These are phyloP conservation scores for Trifolium pratense DNA, from an alignment of 306 rosid genomes.

Conservation along the genomic window DNA sequence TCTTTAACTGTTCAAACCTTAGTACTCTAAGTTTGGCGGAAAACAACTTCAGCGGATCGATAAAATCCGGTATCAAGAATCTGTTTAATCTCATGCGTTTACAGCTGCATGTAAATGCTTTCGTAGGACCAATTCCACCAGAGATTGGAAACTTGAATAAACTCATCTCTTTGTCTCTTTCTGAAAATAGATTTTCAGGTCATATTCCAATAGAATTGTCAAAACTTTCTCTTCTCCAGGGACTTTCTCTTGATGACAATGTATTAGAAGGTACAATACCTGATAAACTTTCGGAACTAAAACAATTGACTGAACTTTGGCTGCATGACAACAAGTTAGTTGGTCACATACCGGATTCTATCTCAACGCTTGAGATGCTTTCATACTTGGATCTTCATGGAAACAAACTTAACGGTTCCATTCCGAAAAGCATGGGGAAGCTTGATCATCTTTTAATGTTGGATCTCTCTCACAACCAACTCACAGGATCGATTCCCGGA, in stretches of 20 bases:
- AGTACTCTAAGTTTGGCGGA: slow-evolving; percentile 49
- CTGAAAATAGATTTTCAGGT: slow-evolving; percentile 70
- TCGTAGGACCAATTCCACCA: slow-evolving; percentile 69
- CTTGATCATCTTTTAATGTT: slow-evolving; percentile 53
- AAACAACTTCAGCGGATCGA: slow-evolving; percentile 62
- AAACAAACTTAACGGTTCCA: slow-evolving; percentile 68
- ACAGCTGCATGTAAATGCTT: slow-evolving; percentile 51
- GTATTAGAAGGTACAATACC: slow-evolving; percentile 72
- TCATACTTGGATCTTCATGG: slow-evolving; percentile 67
- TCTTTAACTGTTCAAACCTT: slow-evolving; percentile 75
- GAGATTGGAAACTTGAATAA: slow-evolving; percentile 71
- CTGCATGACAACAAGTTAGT: slow-evolving; percentile 64
- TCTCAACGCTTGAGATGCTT: slow-evolving; percentile 74
- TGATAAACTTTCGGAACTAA: slow-evolving; percentile 57
- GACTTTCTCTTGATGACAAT: slow-evolving; percentile 59
- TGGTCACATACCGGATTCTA: slow-evolving; percentile 72
- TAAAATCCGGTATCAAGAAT: slow-evolving; percentile 66
- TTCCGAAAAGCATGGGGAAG: slow-evolving; percentile 65
- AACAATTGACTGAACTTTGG: slow-evolving; percentile 50
- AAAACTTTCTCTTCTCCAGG: slow-evolving; percentile 74
- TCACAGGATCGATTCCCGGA: slow-evolving; percentile 67
- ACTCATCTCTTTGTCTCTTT: slow-evolving; percentile 55
- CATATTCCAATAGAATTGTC: slow-evolving; percentile 65
- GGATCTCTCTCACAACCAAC: slow-evolving; percentile 75
- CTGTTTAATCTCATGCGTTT: slow-evolving; percentile 56